These are phyloP conservation scores for Fusarium coffeatum DNA, from an alignment of 2,329 filamentous ascomycete genomes.

Conservation along the genomic window DNA sequence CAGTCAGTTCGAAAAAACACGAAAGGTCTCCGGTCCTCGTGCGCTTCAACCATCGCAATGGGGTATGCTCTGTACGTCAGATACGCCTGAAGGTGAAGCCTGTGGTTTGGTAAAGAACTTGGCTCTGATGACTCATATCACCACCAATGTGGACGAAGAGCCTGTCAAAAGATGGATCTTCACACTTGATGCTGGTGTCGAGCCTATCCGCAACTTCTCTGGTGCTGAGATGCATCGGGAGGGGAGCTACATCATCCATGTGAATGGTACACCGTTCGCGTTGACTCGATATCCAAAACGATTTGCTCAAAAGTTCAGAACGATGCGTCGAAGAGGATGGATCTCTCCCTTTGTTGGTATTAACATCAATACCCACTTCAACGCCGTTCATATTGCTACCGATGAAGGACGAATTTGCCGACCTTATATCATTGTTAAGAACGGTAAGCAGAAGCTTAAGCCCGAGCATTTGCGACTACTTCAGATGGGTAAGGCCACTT, in stretches of 20 bases:
- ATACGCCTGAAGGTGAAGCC: constrained; percentile 98
- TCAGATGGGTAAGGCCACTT: constrained; percentile 84
- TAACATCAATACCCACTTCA: constrained; percentile 93
- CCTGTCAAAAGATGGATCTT: constrained; percentile 90
- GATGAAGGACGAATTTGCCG: constrained; percentile 97
- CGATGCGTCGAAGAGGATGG: constrained; percentile 86
- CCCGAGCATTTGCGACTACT: constrained; percentile 82
- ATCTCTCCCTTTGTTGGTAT: constrained; percentile 98
- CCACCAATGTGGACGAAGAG: constrained; percentile 92
- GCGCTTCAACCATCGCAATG: constrained; percentile 97
- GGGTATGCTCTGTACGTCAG: constrained; percentile 96
- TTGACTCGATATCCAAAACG: constrained; percentile 86
- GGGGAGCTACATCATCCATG: constrained; percentile 88
- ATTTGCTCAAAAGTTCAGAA: constrained; percentile 87
- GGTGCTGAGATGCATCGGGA: constrained; percentile 88
- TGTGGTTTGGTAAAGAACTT: constrained; percentile 98
- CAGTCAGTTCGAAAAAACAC: constrained; percentile 98
- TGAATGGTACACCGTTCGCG: constrained; percentile 95
- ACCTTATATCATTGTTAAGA: constrained; percentile 94
- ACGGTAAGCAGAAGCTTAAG: constrained; percentile 83
- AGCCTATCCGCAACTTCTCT: constrained; percentile 74
- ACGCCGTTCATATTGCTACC: constrained; percentile 92
- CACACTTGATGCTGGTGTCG: constrained; percentile 85
- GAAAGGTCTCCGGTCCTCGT: constrained; percentile 95
- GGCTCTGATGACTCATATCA: constrained; percentile 99